Conservation (phyloP, 2,329 filamentous ascomycete genomes). For the Fusarium sublunatum region DNA sequence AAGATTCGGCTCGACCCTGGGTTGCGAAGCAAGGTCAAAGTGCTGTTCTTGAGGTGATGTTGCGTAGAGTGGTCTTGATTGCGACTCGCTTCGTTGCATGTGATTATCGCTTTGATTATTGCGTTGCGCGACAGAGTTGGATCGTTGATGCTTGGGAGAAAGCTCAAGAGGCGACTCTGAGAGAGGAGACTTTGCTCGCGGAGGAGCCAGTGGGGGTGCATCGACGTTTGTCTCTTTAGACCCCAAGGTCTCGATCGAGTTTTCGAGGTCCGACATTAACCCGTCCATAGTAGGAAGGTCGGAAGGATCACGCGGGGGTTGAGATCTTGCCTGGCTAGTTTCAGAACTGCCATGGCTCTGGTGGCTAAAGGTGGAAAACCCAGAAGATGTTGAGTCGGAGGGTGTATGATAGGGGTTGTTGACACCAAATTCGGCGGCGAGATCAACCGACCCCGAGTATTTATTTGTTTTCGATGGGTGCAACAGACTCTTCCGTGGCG, state of each 20-base stretch:
- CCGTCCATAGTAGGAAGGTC: conserved; percentile 61
- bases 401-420: conserved; percentile 73
- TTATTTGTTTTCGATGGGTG: conserved; percentile 55
- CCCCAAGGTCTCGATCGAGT: conserved; percentile 56
- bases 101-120: conserved; percentile 31
- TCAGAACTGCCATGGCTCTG: conserved; percentile 70
- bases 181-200: conserved; percentile 41
- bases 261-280: conserved; percentile 67
- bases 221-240: conserved; percentile 51
- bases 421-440: conserved; percentile 69
- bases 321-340: conserved; percentile 56
- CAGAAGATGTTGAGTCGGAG: conserved; percentile 73
- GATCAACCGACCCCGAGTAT: conserved; percentile 60
- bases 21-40: conserved; percentile 25
- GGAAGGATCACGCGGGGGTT: conserved; percentile 53
- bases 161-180: conserved; percentile 46
- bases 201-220: conserved; percentile 45
- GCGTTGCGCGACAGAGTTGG: conserved; percentile 41
- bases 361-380: conserved; percentile 69
- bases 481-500: conserved; percentile 63
- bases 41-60: conserved; percentile 34
- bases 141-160: conserved; percentile 39
- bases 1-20: conserved; percentile 12
- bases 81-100: conserved; percentile 24
- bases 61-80: conserved; percentile 31